Evolutionary conservation across 2,329 filamentous ascomycete species (phyloP).

Genomic region (Venturia aucupariae): DNA sequence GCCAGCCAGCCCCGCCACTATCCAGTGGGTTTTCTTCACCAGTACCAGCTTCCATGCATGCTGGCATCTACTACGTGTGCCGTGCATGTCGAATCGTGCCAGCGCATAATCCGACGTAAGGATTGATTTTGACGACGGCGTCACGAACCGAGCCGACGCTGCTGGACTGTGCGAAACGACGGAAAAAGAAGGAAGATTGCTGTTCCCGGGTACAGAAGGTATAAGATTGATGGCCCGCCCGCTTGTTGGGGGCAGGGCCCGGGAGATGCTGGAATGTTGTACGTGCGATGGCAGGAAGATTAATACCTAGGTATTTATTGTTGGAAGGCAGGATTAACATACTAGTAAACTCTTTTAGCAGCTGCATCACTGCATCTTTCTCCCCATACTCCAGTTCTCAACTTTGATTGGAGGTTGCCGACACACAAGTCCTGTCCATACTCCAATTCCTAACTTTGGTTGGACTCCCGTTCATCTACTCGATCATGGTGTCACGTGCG

Average conservation of each 20-base stretch:
- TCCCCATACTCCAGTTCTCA: not conserved
- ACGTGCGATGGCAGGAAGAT: not conserved
- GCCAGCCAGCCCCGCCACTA: conserved; percentile 1
- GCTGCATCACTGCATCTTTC: not conserved
- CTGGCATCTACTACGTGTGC: not conserved
- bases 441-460: not conserved
- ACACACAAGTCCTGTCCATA: not conserved
- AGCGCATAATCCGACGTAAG: not conserved
- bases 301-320: too few species aligned
- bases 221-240: not conserved
- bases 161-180: not conserved
- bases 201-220: not conserved
- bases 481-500: not conserved
- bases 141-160: conserved; percentile 16
- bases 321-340: not conserved
- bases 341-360: not conserved
- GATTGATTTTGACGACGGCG: not conserved
- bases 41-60: conserved; percentile 4
- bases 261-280: not conserved
- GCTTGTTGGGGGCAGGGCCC: not conserved
- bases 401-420: not conserved
- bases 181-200: not conserved
- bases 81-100: conserved; percentile 6
- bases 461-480: not conserved
- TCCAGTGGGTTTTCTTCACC: not conserved